Conservation (phyloP, 2,329 filamentous ascomycete genomes). For the Calonectria pseudoturangicola region DNA sequence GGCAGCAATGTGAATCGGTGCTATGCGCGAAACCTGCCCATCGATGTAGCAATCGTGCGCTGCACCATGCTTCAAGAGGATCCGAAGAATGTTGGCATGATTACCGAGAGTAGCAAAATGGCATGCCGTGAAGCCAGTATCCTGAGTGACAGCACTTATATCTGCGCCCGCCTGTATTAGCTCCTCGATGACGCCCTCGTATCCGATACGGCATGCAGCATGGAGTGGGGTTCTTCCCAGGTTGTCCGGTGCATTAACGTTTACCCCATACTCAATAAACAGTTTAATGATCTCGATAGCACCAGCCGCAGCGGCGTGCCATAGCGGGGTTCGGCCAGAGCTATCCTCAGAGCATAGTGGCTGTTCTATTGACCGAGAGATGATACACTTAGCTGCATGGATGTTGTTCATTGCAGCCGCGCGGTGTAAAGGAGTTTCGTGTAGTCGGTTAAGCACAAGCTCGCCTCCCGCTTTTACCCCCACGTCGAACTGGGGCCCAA, state of each 20-base stretch:
- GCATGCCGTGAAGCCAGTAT: not conserved
- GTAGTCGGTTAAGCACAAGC: not conserved
- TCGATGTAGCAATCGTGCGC: not conserved
- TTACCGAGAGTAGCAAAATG: not conserved
- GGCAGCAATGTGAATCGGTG: not conserved
- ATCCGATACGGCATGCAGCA: not conserved
- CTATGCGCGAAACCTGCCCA: not conserved
- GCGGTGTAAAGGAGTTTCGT: conserved; percentile 16
- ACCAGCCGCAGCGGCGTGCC: conserved; percentile 2
- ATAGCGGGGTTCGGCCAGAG: not conserved
- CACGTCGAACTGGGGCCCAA: no score
- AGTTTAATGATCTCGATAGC: not conserved
- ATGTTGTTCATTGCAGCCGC: conserved; percentile 24
- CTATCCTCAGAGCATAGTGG: not conserved
- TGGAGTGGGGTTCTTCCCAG: not conserved
- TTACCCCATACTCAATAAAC: not conserved
- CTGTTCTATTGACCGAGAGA: not conserved
- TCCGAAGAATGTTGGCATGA: not conserved
- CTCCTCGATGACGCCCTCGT: not conserved
- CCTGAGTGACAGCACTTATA: not conserved
- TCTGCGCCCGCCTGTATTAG: not conserved
- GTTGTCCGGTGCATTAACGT: not conserved
- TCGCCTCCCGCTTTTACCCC: not conserved
- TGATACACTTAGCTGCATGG: not conserved
- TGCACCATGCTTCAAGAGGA: not conserved